Evolutionary conservation across 2,329 filamentous ascomycete genomes (phyloP), one percentile per base, ranked within the genome.

Genomic region (Leptographium flavum): DNA sequence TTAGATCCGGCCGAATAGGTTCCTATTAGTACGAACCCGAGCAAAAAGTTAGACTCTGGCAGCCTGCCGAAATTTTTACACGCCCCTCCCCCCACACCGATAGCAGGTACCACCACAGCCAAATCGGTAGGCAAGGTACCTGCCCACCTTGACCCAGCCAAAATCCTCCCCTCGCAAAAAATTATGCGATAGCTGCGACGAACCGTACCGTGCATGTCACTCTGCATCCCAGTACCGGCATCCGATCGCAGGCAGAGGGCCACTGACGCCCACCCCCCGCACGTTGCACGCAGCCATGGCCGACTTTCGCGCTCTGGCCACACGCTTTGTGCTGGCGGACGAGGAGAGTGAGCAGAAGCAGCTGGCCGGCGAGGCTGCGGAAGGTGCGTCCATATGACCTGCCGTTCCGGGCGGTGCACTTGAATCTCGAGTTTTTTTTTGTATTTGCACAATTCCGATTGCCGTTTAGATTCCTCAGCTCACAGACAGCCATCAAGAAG

Each of bases 291-390:
- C 21, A 22, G 33, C 22, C 21, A 56, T 56, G 53, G 50, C 50
- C 43, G 52, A 56, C 44, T 56, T 55, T 28, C 43, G 48, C 28
- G 47, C 45, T 28, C 46, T 52, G 43, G 54, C 54, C 28, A 52
- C 52, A 14, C 50, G 51, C 45, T 56, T 54, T 35, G 54, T 56
- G 35, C 48, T 56, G 41, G 50, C 53, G 8, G 54, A 55, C 21
- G 49, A 46, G n/a, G 50, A 54, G 22, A 43, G 32, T 8, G 50
- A 55, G 37, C 53, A 48, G 41, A 47, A 25, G 31, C 30, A 46
- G 40, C 37, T 52, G 33, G 51, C 53, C 28, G 13, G 22, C 37
- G 35, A 51, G 41, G 54, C 54, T 5, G 50, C 50, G 3, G 42
- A 49, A 2, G 53, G 54, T 55, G 35, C 8, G 50, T 40, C 5